phyloP scores from a whole-genome alignment of 2,329 filamentous ascomycete genomes.

The Apiospora pterosperma region DNA sequence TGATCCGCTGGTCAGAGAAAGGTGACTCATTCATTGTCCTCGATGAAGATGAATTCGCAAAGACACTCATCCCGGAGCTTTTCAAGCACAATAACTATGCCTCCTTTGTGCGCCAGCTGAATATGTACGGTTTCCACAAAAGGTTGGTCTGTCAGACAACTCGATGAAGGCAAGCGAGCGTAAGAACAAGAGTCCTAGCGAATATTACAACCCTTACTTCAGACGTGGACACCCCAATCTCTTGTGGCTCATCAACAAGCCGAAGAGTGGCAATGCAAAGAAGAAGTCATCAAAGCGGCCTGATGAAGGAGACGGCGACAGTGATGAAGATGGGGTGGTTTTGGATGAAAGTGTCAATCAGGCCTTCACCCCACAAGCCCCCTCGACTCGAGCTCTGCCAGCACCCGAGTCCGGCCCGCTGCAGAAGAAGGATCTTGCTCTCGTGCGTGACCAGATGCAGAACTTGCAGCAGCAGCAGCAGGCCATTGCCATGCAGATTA shows the following conservation, averaged over 20 bases:
- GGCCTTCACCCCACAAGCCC: constrained; percentile 20
- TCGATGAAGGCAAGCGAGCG: constrained; percentile 96
- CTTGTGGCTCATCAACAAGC: constrained; percentile 94
- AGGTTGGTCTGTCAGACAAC: constrained; percentile 88
- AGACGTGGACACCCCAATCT: constrained; percentile 88
- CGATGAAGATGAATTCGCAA: constrained; percentile 97
- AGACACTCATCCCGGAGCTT: constrained; percentile 92
- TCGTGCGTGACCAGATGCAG: constrained; percentile 75
- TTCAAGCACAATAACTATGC: constrained; percentile 74
- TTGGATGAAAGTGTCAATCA: constrained; percentile 44
- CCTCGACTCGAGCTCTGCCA: constrained; percentile 32
- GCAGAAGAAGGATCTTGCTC: constrained; percentile 69
- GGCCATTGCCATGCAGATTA: constrained; percentile 79
- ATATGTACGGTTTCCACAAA: constrained; percentile 90
- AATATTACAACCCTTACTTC: constrained; percentile 97
- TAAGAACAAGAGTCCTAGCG: constrained; percentile 96
- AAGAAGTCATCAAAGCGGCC: constrained; percentile 52
- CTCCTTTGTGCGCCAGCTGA: constrained; percentile 3
- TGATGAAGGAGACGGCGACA: constrained; percentile 66
- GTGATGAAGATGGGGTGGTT: constrained; percentile 58
- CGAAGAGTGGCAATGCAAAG: constrained; percentile 66
- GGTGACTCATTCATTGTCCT: constrained; percentile 95
- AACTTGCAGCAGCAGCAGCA: constrained; percentile 83
- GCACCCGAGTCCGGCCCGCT: constrained; percentile 45
- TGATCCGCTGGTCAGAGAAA: constrained; percentile 96